These are phyloP conservation scores for Thermoascus crustaceus DNA, from an alignment of 2,329 filamentous ascomycete genomes.

Conservation along the genomic window DNA sequence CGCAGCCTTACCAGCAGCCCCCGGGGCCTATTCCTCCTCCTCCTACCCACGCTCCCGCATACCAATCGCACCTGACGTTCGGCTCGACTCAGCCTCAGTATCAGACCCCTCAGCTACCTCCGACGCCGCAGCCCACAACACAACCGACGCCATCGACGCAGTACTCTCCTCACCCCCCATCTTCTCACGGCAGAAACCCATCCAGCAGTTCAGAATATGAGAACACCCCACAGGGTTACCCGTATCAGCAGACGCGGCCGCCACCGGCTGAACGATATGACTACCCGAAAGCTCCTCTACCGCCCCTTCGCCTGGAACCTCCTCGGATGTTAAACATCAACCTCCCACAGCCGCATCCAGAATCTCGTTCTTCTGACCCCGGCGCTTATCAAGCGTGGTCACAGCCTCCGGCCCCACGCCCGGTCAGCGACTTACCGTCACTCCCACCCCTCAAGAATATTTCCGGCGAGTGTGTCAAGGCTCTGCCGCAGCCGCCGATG, in stretches of 20 bases:
- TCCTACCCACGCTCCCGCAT: conserved; percentile 18
- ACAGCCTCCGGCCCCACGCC: conserved; percentile 20
- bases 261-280: conserved; percentile 15
- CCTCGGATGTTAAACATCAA: conserved; percentile 13
- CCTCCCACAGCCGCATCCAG: conserved; percentile 26
- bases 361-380: conserved; percentile 28
- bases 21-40: conserved; percentile 33
- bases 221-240: conserved; percentile 13
- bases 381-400: conserved; percentile 34
- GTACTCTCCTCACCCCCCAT: conserved; percentile 29
- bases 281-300: conserved; percentile 21
- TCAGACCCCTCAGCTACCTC: conserved; percentile 33
- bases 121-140: conserved; percentile 35
- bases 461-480: conserved; percentile 18
- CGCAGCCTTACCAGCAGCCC: conserved; percentile 27
- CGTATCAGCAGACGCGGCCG: conserved; percentile 9
- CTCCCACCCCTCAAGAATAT: conserved; percentile 31
- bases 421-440: conserved; percentile 18
- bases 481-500: conserved; percentile 18
- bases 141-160: conserved; percentile 12
- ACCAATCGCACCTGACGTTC: conserved; percentile 36
- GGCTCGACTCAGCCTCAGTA: conserved; percentile 35
- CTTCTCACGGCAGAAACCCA: conserved; percentile 24
- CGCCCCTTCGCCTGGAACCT: conserved; percentile 21
- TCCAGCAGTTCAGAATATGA: conserved; percentile 29